Percentiles rank a stretch among this genome's conserved stretches.
Conservation (phyloP, 2,329 filamentous ascomycete species). For the Aspergillus hiratsukae region DNA sequence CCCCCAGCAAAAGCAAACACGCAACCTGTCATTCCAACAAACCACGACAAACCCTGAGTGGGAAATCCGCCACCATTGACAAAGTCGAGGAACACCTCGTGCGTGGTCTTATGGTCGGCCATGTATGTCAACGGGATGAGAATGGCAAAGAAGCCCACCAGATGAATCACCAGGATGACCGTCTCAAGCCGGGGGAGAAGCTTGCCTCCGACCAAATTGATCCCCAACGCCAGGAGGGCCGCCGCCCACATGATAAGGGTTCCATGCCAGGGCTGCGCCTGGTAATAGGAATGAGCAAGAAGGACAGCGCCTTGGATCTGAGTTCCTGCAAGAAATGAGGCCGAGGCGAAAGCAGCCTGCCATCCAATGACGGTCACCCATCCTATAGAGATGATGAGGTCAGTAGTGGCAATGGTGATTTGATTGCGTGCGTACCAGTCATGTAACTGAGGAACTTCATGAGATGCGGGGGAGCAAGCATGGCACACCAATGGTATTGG, state of each 20-base stretch:
- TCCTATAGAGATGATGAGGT: conserved; percentile 15
- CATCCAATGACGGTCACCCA: conserved; percentile 42
- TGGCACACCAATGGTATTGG: conserved; percentile 40
- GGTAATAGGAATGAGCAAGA: conserved; percentile 36
- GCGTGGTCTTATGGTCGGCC: conserved; percentile 37
- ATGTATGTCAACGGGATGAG: conserved; percentile 45
- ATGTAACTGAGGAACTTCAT: conserved; percentile 38
- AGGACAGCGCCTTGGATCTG: conserved; percentile 35
- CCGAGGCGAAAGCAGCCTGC: conserved; percentile 41
- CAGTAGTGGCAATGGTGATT: background rate
- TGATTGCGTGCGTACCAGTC: conserved; percentile 19
- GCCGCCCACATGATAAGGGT: conserved; percentile 47
- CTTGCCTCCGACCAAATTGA: conserved; percentile 43
- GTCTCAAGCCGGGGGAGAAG: conserved; percentile 47
- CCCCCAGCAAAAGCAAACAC: conserved; percentile 36
- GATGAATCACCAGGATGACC: conserved; percentile 46
- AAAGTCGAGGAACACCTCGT: conserved; percentile 46
- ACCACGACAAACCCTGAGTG: conserved; percentile 38
- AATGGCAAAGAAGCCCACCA: conserved; percentile 51
- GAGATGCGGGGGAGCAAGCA: conserved; percentile 33
- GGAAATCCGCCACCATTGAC: conserved; percentile 45
- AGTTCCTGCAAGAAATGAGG: conserved; percentile 28
- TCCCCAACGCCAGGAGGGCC: conserved; percentile 32
- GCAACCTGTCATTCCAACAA: conserved; percentile 31
- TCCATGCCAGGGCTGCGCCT: conserved; percentile 44